Evolutionary conservation across 768 basidiomycete species (phyloP).

Genomic region (Trametopsis cervina): DNA sequence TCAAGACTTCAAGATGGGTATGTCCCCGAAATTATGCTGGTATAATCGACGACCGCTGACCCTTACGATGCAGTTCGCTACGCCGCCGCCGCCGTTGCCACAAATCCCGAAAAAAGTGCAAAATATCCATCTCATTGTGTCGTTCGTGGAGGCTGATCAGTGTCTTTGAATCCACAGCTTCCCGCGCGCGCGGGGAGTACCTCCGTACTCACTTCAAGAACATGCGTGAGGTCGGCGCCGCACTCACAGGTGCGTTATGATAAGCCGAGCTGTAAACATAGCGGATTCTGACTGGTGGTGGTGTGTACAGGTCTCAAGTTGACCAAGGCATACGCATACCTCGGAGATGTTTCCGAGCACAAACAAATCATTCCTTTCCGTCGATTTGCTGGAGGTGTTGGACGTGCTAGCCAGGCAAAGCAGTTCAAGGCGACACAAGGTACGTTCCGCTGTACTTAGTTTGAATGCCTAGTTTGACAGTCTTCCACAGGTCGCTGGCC

Average conservation of each 20-base stretch:
- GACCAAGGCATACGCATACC: slow-evolving; percentile 92
- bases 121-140: slow-evolving; percentile 23
- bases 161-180: slow-evolving; percentile 43
- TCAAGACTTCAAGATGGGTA: slow-evolving; percentile 35
- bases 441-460: slow-evolving; percentile 32
- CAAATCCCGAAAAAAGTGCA: slow-evolving; percentile 95
- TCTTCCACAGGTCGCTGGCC: slow-evolving; percentile 88
- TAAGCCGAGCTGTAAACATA: background rate
- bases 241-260: slow-evolving; percentile 66
- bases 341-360: slow-evolving; percentile 91
- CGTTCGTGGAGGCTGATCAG: slow-evolving; percentile 13
- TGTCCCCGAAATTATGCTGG: slow-evolving; percentile 18
- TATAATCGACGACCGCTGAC: slow-evolving; percentile 12
- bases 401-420: slow-evolving; percentile 90
- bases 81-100: slow-evolving; percentile 78
- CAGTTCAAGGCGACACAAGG: slow-evolving; percentile 96
- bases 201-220: slow-evolving; percentile 99
- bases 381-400: slow-evolving; percentile 91
- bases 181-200: slow-evolving; percentile 93
- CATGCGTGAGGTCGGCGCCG: slow-evolving; percentile 98
- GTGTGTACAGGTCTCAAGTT: slow-evolving; percentile 70
- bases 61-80: slow-evolving; percentile 66
- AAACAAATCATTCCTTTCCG: slow-evolving; percentile 96
- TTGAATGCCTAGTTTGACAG: background rate
- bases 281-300: slow-evolving; percentile 1